phyloP scores from a whole-genome alignment of 345 rosid genomes.

The Chamaenerion angustifolium region DNA sequence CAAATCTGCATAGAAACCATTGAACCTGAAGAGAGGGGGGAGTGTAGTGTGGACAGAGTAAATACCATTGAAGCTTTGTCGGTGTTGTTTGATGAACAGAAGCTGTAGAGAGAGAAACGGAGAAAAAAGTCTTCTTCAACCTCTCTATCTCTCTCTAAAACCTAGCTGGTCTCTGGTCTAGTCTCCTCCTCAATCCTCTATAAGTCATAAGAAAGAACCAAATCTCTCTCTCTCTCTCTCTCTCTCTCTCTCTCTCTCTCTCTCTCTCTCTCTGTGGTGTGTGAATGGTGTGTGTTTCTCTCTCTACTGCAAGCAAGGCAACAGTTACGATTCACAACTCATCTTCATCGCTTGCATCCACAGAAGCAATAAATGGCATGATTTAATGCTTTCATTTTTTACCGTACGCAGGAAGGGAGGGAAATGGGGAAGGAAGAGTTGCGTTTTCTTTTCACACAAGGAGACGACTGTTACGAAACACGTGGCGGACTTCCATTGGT shows the following conservation, averaged over 20 bases:
- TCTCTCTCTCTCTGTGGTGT: too few species aligned
- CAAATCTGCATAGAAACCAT: neutral
- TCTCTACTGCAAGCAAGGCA: too few species aligned
- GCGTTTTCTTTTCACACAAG: neutral
- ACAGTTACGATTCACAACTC: too few species aligned
- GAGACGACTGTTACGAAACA: slow-evolving; percentile 4
- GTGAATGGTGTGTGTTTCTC: too few species aligned
- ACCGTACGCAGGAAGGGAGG: slow-evolving; percentile 2
- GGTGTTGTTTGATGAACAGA: neutral
- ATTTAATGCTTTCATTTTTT: neutral
- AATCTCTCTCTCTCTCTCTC: too few species aligned
- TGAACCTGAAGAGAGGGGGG: neutral
- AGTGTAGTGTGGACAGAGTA: neutral
- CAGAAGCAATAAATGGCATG: too few species aligned
- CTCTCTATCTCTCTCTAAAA: neutral
- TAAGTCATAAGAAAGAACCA: too few species aligned
- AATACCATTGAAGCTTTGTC: slow-evolving; percentile 2
- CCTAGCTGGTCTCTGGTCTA: neutral
- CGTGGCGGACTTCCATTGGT: slow-evolving; percentile 4
- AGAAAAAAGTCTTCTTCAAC: neutral
- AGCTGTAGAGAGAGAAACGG: neutral
- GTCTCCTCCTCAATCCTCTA: too few species aligned
- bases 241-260: too few species aligned
- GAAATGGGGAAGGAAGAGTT: neutral
- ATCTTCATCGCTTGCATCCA: too few species aligned